These are phyloP conservation scores for Clonostachys solani DNA, from an alignment of 2,329 filamentous ascomycete genomes.

Conservation along the genomic window DNA sequence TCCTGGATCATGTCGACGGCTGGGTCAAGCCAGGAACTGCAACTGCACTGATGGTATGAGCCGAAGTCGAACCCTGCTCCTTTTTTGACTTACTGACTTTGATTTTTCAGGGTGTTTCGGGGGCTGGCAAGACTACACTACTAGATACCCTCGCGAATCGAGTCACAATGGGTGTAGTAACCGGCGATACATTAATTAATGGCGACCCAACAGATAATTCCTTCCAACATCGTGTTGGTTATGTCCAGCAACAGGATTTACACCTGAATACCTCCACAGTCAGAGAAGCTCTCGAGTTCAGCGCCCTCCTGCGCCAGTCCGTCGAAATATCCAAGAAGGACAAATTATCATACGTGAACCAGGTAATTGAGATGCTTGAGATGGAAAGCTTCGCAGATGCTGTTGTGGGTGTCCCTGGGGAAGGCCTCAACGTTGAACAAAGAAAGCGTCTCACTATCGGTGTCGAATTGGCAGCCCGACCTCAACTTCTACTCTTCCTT, in stretches of 20 bases:
- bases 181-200: constrained; percentile 63
- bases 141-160: constrained; percentile 57
- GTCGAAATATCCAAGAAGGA: constrained; percentile 31
- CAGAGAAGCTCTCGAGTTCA: constrained; percentile 26
- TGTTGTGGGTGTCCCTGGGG: constrained; percentile 36
- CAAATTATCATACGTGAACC: constrained; percentile 42
- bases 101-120: constrained; percentile 15
- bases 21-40: constrained; percentile 70
- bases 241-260: constrained; percentile 61
- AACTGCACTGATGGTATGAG: constrained; percentile 59
- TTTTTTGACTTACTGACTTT: too few species aligned
- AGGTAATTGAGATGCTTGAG: constrained; percentile 44
- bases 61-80: too few species aligned
- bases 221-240: constrained; percentile 65
- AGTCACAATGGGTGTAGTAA: constrained; percentile 64
- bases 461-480: constrained; percentile 90
- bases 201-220: constrained; percentile 58
- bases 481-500: constrained; percentile 82
- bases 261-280: constrained; percentile 30
- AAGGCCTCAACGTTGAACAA: constrained; percentile 36
- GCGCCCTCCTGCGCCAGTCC: constrained; percentile 33
- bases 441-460: constrained; percentile 78
- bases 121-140: constrained; percentile 59
- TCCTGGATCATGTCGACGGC: constrained; percentile 65
- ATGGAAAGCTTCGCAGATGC: constrained; percentile 49